phyloP scores from a whole-genome alignment of 768 basidiomycete species.

The Boletus pseudopeckii region DNA sequence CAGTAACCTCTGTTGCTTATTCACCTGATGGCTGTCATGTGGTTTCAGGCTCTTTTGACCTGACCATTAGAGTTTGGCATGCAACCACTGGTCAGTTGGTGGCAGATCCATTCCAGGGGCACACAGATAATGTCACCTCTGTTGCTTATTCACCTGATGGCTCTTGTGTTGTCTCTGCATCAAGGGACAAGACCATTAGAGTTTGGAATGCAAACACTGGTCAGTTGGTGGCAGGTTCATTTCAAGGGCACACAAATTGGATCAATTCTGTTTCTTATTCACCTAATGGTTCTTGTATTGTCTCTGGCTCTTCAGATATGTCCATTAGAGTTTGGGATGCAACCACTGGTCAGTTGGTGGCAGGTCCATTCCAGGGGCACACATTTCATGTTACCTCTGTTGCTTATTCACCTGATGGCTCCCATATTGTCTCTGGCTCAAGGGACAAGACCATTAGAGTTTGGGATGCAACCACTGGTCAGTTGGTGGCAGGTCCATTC shows the following conservation, averaged over 20 bases:
- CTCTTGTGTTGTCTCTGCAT: neutral
- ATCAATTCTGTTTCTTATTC: too few relatives aligned
- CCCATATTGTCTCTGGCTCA: neutral
- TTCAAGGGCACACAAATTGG: neutral
- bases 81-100: neutral
- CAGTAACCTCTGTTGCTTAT: too few relatives aligned
- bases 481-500: neutral
- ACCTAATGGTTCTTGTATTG: constrained; percentile 1
- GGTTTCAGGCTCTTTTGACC: neutral
- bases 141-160: constrained; percentile 8
- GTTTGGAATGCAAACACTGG: too few relatives aligned
- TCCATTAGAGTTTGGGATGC: constrained; percentile 12
- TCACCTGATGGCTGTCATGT: constrained; percentile 1
- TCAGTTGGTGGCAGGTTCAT: neutral
- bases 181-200: too few relatives aligned
- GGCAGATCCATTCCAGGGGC: neutral
- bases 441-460: neutral
- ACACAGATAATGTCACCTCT: constrained; percentile 2
- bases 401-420: neutral
- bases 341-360: too few relatives aligned
- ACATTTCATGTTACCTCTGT: too few relatives aligned
- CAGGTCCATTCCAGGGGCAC: neutral
- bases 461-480: constrained; percentile 14
- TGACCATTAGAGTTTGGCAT: constrained; percentile 15
- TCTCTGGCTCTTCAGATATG: neutral